Evolutionary conservation across 805 yeast species (phyloP).

Genomic region (Lachancea kluyveri): DNA sequence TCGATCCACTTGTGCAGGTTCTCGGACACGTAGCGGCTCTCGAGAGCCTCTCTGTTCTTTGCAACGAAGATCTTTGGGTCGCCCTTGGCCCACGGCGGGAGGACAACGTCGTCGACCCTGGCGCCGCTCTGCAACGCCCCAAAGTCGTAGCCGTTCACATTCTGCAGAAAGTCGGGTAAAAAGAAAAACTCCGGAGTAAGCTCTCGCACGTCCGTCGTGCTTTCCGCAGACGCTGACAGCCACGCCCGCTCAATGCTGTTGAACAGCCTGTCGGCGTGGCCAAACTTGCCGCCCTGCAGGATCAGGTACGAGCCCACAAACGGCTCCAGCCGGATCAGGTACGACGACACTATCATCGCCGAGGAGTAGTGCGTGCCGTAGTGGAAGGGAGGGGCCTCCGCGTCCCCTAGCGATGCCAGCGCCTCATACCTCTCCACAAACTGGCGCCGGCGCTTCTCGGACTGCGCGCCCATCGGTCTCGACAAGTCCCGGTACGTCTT

Average conservation of each 20-base stretch:
- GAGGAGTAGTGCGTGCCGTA: slow-evolving; percentile 93
- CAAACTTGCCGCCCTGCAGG: slow-evolving; percentile 84
- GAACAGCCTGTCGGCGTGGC: slow-evolving; percentile 80
- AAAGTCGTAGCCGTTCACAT: slow-evolving; percentile 60
- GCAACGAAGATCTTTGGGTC: slow-evolving; percentile 70
- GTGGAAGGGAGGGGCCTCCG: slow-evolving; percentile 68
- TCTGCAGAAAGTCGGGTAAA: slow-evolving; percentile 69
- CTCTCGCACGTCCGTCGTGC: slow-evolving; percentile 84
- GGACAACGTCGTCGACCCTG: slow-evolving; percentile 50
- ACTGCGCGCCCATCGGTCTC: slow-evolving; percentile 91
- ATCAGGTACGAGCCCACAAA: slow-evolving; percentile 72
- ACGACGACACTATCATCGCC: slow-evolving; percentile 87
- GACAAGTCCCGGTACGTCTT: slow-evolving; percentile 64
- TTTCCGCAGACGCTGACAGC: slow-evolving; percentile 71
- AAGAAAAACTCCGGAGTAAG: slow-evolving; percentile 81
- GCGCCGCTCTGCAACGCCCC: slow-evolving; percentile 62
- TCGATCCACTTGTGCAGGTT: slow-evolving; percentile 83
- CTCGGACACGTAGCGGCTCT: slow-evolving; percentile 71
- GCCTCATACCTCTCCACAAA: slow-evolving; percentile 73
- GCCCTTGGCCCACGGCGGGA: slow-evolving; percentile 81
- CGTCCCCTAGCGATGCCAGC: slow-evolving; percentile 52
- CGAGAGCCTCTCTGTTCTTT: slow-evolving; percentile 77
- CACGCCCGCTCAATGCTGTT: slow-evolving; percentile 72
- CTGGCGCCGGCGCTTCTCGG: slow-evolving; percentile 47
- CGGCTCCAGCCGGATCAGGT: slow-evolving; percentile 69